A percentile compares a stretch with the other conserved stretches of the same genome.
phyloP scores from a whole-genome alignment of 169 alveolate species.

The Babesia sp. region DNA sequence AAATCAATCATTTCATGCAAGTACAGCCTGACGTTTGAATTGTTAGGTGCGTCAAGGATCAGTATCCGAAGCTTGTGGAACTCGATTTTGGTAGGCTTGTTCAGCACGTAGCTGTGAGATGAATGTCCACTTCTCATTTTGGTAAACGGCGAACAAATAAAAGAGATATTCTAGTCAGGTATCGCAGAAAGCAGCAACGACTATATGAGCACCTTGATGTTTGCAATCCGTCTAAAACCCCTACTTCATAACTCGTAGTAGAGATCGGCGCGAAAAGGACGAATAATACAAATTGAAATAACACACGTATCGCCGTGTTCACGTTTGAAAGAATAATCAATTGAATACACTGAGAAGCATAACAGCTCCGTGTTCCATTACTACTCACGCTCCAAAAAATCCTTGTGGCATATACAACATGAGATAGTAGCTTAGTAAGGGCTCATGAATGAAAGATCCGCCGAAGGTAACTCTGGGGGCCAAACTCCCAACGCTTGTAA shows the following conservation, averaged over 20 bases:
- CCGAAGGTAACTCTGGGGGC: neutral
- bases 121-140: constrained; percentile 3
- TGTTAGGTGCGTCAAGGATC: constrained; percentile 87
- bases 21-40: constrained; percentile 80
- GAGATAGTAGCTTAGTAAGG: too few relatives aligned
- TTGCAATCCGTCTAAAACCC: too few relatives aligned
- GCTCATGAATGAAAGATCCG: neutral
- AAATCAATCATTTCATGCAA: constrained; percentile 78
- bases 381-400: too few relatives aligned
- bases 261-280: too few relatives aligned
- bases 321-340: too few relatives aligned
- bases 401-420: too few relatives aligned
- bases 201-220: neutral
- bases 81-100: constrained; percentile 86
- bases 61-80: constrained; percentile 81
- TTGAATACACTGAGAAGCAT: too few relatives aligned
- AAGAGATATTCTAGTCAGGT: neutral
- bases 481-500: neutral
- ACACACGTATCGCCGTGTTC: too few relatives aligned
- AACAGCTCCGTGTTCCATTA: too few relatives aligned
- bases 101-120: constrained; percentile 71
- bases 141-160: neutral
- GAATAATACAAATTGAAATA: too few relatives aligned
- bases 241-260: too few relatives aligned
- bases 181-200: neutral